phyloP scores from a whole-genome alignment of 1,284 basidiomycete species.

The Thecaphora thlaspeos region DNA sequence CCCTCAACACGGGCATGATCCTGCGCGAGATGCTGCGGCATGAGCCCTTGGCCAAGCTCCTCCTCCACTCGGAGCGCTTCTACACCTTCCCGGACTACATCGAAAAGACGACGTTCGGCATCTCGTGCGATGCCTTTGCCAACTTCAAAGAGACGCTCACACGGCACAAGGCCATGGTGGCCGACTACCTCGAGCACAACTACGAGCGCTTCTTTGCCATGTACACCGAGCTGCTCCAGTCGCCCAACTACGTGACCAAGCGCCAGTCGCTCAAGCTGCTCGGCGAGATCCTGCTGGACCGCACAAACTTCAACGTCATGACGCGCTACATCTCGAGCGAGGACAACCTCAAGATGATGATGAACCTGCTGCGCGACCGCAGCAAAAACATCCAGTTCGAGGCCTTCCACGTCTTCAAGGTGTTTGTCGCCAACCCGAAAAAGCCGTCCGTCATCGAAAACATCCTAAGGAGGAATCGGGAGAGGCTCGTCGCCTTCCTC shows the following conservation, averaged over 20 bases:
- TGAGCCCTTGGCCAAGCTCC: slow-evolving; percentile 82
- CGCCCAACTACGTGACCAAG: slow-evolving; percentile 98
- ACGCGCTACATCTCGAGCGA: slow-evolving; percentile 84
- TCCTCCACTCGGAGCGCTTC: slow-evolving; percentile 85
- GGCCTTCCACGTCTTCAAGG: slow-evolving; percentile 99
- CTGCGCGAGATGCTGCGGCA: slow-evolving; percentile 94
- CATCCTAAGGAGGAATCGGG: slow-evolving; percentile 89
- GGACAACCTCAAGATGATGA: slow-evolving; percentile 98
- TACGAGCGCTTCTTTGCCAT: slow-evolving; percentile 97
- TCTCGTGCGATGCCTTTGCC: slow-evolving; percentile 94
- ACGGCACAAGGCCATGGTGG: slow-evolving; percentile 93
- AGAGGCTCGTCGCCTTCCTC: slow-evolving; percentile 84
- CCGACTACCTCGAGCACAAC: slow-evolving; percentile 90
- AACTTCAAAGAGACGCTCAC: slow-evolving; percentile 81
- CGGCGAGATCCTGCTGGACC: slow-evolving; percentile 93
- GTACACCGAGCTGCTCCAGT: slow-evolving; percentile 87
- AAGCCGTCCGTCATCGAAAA: slow-evolving; percentile 91
- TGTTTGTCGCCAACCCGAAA: slow-evolving; percentile 98
- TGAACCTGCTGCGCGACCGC: slow-evolving; percentile 95
- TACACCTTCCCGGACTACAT: slow-evolving; percentile 96
- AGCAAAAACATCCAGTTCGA: slow-evolving; percentile 99
- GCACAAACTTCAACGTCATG: slow-evolving; percentile 98
- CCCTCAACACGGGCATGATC: slow-evolving; percentile 97
- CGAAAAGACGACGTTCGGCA: slow-evolving; percentile 94
- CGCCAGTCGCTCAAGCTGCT: slow-evolving; percentile 96